A percentile compares a stretch with the other conserved stretches of the same genome.
Conservation (phyloP, 768 basidiomycete species). For the Lactarius hengduanensis region DNA sequence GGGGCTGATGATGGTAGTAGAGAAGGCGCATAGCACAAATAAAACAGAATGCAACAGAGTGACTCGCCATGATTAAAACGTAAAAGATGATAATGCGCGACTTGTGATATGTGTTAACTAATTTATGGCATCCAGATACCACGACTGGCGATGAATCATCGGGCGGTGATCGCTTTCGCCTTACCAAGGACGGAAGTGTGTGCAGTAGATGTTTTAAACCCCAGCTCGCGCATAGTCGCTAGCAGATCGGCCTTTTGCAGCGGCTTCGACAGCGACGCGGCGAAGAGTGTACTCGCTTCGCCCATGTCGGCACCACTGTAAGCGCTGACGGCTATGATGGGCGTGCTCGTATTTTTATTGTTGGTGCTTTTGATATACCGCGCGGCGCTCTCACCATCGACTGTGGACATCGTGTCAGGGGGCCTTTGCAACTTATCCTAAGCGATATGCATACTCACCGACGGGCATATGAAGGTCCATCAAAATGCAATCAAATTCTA, state of each 20-base stretch:
- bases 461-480: constrained; percentile 97
- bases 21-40: constrained; percentile 20
- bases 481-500: constrained; percentile 94
- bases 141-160: constrained; percentile 18
- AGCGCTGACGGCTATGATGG: constrained; percentile 89
- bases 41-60: constrained; percentile 15
- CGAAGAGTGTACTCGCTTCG: constrained; percentile 67
- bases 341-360: constrained; percentile 90
- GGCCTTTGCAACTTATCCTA: background rate
- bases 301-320: constrained; percentile 71
- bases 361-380: constrained; percentile 96
- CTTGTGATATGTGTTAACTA: constrained; percentile 11
- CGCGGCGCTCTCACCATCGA: constrained; percentile 95
- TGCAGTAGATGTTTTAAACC: constrained; percentile 83
- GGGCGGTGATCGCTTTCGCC: constrained; percentile 18
- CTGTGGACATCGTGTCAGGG: constrained; percentile 38
- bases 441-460: constrained; percentile 49
- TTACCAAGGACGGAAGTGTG: constrained; percentile 40
- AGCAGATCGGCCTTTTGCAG: constrained; percentile 85
- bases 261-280: constrained; percentile 84
- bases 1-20: constrained; percentile 12
- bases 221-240: constrained; percentile 76
- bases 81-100: constrained; percentile 18
- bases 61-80: constrained; percentile 9
- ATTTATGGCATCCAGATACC: constrained; percentile 19